phyloP scores from a whole-genome alignment of 2,329 filamentous ascomycete genomes.

The Phaeosphaeria sp. region DNA sequence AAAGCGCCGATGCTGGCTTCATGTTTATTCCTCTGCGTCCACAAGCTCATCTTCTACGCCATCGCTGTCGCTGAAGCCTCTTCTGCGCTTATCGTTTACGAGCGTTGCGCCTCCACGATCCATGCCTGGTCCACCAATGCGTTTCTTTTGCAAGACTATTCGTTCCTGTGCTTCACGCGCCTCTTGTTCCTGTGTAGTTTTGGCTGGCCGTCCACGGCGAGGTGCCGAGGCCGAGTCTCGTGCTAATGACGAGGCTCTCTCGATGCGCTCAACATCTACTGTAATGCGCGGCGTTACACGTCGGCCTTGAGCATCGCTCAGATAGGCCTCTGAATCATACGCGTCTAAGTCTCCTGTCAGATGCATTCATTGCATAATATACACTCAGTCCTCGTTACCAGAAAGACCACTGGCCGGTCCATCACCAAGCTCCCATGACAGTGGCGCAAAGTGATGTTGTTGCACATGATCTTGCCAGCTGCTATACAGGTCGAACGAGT shows the following conservation, averaged over 20 bases:
- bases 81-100: slow-evolving; percentile 59
- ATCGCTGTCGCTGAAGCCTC: slow-evolving; percentile 59
- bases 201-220: slow-evolving; percentile 41
- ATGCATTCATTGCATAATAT: slow-evolving; percentile 2
- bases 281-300: slow-evolving; percentile 55
- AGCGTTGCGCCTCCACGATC: slow-evolving; percentile 61
- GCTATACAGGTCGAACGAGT: slow-evolving; percentile 48
- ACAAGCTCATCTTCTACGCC: slow-evolving; percentile 56
- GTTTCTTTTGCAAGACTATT: slow-evolving; percentile 58
- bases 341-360: slow-evolving; percentile 39
- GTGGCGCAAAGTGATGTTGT: slow-evolving; percentile 57
- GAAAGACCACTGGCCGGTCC: slow-evolving; percentile 62
- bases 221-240: slow-evolving; percentile 30
- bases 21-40: slow-evolving; percentile 32
- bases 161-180: slow-evolving; percentile 54
- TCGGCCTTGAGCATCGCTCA: slow-evolving; percentile 56
- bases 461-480: slow-evolving; percentile 61
- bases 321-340: slow-evolving; percentile 55
- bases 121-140: slow-evolving; percentile 59
- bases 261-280: slow-evolving; percentile 23
- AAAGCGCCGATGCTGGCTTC: not conserved
- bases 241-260: slow-evolving; percentile 4
- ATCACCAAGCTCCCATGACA: slow-evolving; percentile 67
- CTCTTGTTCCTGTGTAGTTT: slow-evolving; percentile 50
- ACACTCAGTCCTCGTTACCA: slow-evolving; percentile 57